Percentiles rank a stretch among this genome's conserved stretches.
Evolutionary conservation across 306 rosid species (phyloP).

Genomic region (Cicer bijugum): DNA sequence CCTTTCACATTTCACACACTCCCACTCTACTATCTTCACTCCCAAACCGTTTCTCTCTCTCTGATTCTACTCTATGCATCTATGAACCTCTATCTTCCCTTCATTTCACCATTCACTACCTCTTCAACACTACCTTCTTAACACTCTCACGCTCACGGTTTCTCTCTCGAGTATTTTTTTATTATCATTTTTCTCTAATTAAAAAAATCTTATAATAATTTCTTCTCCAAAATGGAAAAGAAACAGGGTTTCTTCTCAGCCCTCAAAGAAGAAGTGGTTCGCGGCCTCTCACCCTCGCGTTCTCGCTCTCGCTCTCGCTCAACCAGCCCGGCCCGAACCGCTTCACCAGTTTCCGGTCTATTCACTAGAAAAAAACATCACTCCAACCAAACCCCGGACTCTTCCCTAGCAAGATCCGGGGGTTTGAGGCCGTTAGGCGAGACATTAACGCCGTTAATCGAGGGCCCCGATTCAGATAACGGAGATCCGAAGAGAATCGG

Average conservation of each 20-base stretch:
- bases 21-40: constrained; percentile 7
- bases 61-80: constrained; percentile 31
- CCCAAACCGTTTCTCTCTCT: constrained; percentile 38
- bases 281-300: constrained; percentile 91
- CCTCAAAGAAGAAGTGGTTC: constrained; percentile 85
- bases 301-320: constrained; percentile 72
- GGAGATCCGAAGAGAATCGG: constrained; percentile 74
- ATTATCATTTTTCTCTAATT: too few species aligned
- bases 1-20: not conserved
- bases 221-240: constrained; percentile 63
- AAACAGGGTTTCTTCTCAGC: constrained; percentile 91
- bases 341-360: constrained; percentile 68
- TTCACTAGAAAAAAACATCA: constrained; percentile 62
- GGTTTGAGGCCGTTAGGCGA: constrained; percentile 81
- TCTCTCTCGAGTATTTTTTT: not conserved
- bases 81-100: constrained; percentile 40
- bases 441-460: constrained; percentile 71
- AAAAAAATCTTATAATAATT: not conserved
- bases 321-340: constrained; percentile 65
- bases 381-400: constrained; percentile 25
- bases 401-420: constrained; percentile 74
- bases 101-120: not conserved
- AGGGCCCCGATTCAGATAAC: constrained; percentile 86
- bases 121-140: constrained; percentile 14
- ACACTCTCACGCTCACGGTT: not conserved